phyloP scores from a whole-genome alignment of 805 yeast genomes.

The Saccharomyces cerevisiae region DNA sequence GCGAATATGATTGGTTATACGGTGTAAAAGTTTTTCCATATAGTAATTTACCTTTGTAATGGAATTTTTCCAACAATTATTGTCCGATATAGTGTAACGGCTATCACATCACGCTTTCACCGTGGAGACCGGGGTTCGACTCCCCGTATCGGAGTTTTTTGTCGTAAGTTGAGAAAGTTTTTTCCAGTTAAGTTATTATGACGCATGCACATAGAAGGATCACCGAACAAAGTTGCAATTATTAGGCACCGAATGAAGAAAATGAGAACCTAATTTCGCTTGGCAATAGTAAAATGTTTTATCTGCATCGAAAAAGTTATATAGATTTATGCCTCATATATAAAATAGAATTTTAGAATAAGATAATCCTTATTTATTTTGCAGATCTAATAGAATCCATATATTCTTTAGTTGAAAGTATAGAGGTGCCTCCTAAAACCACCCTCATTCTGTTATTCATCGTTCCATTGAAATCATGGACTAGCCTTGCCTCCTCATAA shows the following conservation, averaged over 20 bases:
- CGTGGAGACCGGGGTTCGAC: constrained; percentile 30
- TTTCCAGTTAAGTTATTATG: not conserved
- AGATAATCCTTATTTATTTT: not conserved
- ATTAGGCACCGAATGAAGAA: not conserved
- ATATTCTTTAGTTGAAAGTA: constrained; percentile 39
- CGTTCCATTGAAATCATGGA: constrained; percentile 58
- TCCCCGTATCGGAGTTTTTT: constrained; percentile 26
- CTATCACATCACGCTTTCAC: constrained; percentile 29
- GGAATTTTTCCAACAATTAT: too few species aligned
- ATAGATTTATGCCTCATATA: too few species aligned
- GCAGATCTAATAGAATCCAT: constrained; percentile 21
- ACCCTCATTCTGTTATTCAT: constrained; percentile 42
- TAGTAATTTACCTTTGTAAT: too few species aligned
- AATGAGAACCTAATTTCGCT: too few species aligned
- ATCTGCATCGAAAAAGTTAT: too few species aligned
- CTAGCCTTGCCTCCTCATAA: constrained; percentile 81
- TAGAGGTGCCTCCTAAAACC: constrained; percentile 74
- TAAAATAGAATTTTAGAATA: not conserved
- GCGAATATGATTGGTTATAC: too few species aligned
- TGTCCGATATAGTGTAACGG: constrained; percentile 28
- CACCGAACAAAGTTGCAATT: not conserved
- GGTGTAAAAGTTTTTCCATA: too few species aligned
- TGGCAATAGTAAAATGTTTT: too few species aligned
- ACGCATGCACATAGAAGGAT: not conserved
- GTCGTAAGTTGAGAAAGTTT: not conserved